These are phyloP conservation scores for Daldinia childiae DNA, from an alignment of 495 filamentous ascomycete species.

Conservation along the genomic window DNA sequence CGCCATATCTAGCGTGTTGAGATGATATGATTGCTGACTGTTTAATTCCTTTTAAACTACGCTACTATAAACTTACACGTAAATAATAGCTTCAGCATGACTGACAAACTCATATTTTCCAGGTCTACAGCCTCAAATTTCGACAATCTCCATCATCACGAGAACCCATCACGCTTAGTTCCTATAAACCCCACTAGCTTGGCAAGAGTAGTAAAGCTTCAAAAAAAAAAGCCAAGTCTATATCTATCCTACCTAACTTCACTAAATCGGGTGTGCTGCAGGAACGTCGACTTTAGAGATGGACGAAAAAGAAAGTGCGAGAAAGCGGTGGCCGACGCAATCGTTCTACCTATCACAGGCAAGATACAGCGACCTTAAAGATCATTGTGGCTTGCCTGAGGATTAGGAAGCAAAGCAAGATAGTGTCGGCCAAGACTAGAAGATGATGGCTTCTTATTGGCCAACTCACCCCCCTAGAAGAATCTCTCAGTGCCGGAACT, in stretches of 20 bases:
- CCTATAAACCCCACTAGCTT: conserved; percentile 27
- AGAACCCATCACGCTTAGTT: conserved; percentile 28
- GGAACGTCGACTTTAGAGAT: conserved; percentile 22
- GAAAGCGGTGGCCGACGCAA: conserved; percentile 34
- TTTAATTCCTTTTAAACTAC: conserved; percentile 13
- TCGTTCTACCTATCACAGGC: conserved; percentile 29
- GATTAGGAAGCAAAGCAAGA: conserved; percentile 8
- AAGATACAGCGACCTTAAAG: conserved; percentile 25
- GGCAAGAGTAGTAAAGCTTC: conserved; percentile 20
- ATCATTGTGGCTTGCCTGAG: conserved; percentile 17
- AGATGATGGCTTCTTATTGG: conserved; percentile 12
- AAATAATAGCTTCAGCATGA: conserved; percentile 12
- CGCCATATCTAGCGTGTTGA: conserved; percentile 13
- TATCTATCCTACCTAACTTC: conserved; percentile 8
- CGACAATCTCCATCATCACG: conserved; percentile 27
- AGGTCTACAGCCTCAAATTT: conserved; percentile 24
- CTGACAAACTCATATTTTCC: too few species aligned
- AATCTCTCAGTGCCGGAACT: conserved; percentile 25
- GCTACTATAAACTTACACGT: conserved; percentile 18
- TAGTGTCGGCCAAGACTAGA: conserved; percentile 36
- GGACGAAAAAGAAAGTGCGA: conserved; percentile 35
- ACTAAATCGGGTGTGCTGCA: conserved; percentile 35
- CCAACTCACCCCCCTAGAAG: conserved; percentile 1
- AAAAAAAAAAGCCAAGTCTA: conserved; percentile 18
- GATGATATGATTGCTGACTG: conserved; percentile 13